Base-by-base conservation (phyloP, 148 eudicot species). In the Oxyria digyna region DNA sequence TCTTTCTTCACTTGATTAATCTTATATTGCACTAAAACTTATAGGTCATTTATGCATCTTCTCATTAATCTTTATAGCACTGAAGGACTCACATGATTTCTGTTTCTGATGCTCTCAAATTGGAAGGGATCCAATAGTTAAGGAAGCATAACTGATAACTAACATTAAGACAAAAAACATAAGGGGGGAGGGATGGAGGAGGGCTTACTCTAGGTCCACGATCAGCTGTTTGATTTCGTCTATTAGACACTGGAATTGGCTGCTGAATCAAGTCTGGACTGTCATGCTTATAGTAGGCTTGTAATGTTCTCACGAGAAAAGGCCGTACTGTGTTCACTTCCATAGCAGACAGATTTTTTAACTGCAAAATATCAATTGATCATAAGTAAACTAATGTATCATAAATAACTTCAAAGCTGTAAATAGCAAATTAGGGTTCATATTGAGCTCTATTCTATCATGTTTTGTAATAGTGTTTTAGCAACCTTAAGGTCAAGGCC, bases 311-410 rank as follows among this genome's bases (percentile, higher is more conserved):
- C 66, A 89, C 85, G 17, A 90, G 83, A 75, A 93, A 93, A 55
- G 96, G 98, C 9, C 98, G 87, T 67, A 89, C 89, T 75, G 87
- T 82, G 74, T 93, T 93, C 81, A 89, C 98, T 81, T 89, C 98
- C 98, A 93, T 93, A 48, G 96, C 96, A 66, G 98, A 86, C 24
- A 93, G 81, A 76, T 93, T 82, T 82, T 83, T 84, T 40, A 89
- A 84, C 96, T 88, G 85, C 84, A 81, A 48, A 65, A 26, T 69
- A 74, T 78, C 64, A 68, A 68, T 62, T 40, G 55, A 73, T 32
- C 62, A 63, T 33, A 62, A 29, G 40, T 33, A 62, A n/a, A n/a
- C n/a, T n/a, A n/a, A 64, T 55, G 62, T 26, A 26, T 59, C 18
- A 29, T 59, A 29, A 29, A 4, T 10, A 27, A 59, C 29, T 59